These are phyloP conservation scores for Verruconis gallopava DNA, from an alignment of 2,329 filamentous ascomycete genomes.

Conservation along the genomic window DNA sequence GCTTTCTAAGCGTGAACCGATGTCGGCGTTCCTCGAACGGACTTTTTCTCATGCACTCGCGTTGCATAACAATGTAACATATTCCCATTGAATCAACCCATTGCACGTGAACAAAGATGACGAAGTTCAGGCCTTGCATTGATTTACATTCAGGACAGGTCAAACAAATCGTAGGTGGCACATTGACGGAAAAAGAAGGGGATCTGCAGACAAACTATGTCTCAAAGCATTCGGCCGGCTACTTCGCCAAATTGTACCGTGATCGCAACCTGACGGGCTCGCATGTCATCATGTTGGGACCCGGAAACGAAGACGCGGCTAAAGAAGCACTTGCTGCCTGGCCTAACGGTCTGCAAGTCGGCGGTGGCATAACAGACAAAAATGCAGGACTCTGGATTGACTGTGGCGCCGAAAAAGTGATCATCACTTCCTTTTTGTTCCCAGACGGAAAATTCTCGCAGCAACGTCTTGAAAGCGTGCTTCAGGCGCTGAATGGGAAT, in stretches of 20 bases:
- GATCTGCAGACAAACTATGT: conserved; percentile 81
- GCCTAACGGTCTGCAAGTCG: conserved; percentile 73
- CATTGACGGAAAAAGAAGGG: conserved; percentile 38
- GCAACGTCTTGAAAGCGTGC: conserved; percentile 58
- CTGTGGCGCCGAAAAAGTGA: conserved; percentile 84
- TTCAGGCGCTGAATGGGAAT: conserved; percentile 59
- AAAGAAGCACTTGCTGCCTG: conserved; percentile 64
- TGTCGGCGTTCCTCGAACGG: too few relatives aligned
- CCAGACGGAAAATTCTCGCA: conserved; percentile 72
- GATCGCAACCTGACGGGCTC: conserved; percentile 62
- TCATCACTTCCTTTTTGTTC: conserved; percentile 93
- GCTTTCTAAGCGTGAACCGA: too few relatives aligned
- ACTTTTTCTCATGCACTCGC: too few relatives aligned
- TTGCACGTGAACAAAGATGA: conserved; percentile 62
- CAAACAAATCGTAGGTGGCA: conserved; percentile 96
- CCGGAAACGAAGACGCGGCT: conserved; percentile 71
- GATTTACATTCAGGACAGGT: conserved; percentile 95
- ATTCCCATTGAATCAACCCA: too few relatives aligned
- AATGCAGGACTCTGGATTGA: conserved; percentile 84
- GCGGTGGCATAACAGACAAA: conserved; percentile 78
- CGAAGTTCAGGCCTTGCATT: conserved; percentile 88
- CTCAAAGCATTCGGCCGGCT: conserved; percentile 64
- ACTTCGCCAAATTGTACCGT: conserved; percentile 74
- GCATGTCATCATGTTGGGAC: conserved; percentile 94
- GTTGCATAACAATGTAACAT: too few relatives aligned